These are phyloP conservation scores for Fusarium aywerte DNA, from an alignment of 2,329 filamentous ascomycete species.

Conservation along the genomic window DNA sequence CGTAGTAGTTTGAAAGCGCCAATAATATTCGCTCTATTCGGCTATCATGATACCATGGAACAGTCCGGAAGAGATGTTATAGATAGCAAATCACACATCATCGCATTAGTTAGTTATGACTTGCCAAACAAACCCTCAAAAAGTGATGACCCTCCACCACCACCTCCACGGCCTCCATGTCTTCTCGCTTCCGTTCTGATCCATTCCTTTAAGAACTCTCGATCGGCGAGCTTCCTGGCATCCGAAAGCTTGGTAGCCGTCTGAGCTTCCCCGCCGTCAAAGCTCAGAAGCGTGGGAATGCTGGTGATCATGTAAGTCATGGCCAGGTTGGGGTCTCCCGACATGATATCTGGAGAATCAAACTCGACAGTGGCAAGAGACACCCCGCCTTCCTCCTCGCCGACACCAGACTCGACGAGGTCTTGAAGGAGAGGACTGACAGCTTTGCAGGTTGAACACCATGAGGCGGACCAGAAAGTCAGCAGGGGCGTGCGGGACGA, in stretches of 20 bases:
- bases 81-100: neutral
- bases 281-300: conserved; percentile 67
- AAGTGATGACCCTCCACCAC: conserved; percentile 50
- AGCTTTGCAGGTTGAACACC: conserved; percentile 64
- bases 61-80: neutral
- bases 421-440: conserved; percentile 61
- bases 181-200: conserved; percentile 61
- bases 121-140: conserved; percentile 58
- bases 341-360: conserved; percentile 68
- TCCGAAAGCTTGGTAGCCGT: conserved; percentile 61
- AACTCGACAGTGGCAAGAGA: conserved; percentile 65
- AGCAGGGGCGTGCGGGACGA: conserved; percentile 66
- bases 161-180: conserved; percentile 58
- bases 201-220: conserved; percentile 64
- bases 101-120: conserved; percentile 15
- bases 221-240: conserved; percentile 60
- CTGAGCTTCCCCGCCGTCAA: conserved; percentile 66
- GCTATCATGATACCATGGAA: neutral
- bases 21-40: neutral
- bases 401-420: conserved; percentile 62
- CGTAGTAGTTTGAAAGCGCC: neutral
- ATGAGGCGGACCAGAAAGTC: conserved; percentile 70
- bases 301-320: conserved; percentile 68
- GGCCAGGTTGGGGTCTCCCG: conserved; percentile 54
- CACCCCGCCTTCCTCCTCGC: conserved; percentile 67